phyloP scores from a whole-genome alignment of 2,329 filamentous ascomycete species.

The Pyricularia grisea region DNA sequence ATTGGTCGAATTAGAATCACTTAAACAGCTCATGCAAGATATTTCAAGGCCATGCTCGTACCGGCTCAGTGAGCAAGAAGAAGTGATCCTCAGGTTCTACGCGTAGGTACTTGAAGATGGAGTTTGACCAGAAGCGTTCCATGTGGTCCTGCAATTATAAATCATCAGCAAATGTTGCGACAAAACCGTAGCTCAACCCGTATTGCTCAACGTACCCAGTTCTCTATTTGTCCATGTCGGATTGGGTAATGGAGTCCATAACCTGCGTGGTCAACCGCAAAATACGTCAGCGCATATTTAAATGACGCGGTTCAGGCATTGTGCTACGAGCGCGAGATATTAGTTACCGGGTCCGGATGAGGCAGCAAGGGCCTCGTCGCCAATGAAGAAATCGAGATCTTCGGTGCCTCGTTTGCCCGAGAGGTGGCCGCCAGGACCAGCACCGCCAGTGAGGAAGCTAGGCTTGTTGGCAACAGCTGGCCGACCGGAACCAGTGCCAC shows the following conservation, averaged over 20 bases:
- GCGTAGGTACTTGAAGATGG: slow-evolving; percentile 98
- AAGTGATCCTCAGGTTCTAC: slow-evolving; percentile 98
- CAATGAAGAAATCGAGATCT: slow-evolving; percentile 97
- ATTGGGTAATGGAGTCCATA: slow-evolving; percentile 98
- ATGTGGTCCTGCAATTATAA: slow-evolving; percentile 69
- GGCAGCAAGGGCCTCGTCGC: slow-evolving; percentile 85
- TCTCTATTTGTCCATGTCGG: slow-evolving; percentile 95
- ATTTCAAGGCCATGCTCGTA: slow-evolving; percentile 33
- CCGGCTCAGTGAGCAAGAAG: slow-evolving; percentile 94
- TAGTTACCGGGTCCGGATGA: slow-evolving; percentile 65
- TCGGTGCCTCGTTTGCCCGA: slow-evolving; percentile 92
- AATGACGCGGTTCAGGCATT: background rate
- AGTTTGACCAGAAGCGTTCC: slow-evolving; percentile 99
- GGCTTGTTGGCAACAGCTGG: slow-evolving; percentile 91
- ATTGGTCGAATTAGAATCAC: background rate
- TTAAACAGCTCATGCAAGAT: background rate
- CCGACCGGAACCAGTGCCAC: slow-evolving; percentile 74
- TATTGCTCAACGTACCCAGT: slow-evolving; percentile 60
- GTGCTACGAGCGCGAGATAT: too few species aligned
- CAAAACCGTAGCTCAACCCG: background rate
- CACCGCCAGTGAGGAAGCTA: slow-evolving; percentile 85
- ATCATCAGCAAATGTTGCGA: slow-evolving; percentile 10
- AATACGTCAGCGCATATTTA: background rate
- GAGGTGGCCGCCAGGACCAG: slow-evolving; percentile 72
- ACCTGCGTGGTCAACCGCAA: slow-evolving; percentile 35